These are phyloP conservation scores for Monosporascus sp. DNA, from an alignment of 2,329 filamentous ascomycete genomes.

Conservation along the genomic window DNA sequence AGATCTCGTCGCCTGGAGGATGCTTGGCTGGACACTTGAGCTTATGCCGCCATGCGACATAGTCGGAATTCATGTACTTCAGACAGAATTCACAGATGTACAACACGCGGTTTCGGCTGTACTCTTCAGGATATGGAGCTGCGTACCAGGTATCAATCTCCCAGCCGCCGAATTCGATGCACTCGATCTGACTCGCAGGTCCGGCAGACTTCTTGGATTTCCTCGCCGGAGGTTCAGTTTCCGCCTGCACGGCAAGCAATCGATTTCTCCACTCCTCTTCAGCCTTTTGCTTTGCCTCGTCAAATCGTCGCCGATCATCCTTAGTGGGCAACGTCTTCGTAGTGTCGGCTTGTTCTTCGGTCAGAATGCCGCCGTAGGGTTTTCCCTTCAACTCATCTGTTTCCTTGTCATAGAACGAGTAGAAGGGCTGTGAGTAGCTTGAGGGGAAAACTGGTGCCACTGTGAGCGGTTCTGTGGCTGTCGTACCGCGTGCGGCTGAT, in stretches of 20 bases:
- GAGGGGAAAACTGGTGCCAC: slow-evolving; percentile 53
- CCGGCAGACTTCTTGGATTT: slow-evolving; percentile 72
- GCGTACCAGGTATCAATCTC: slow-evolving; percentile 99
- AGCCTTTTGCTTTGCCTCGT: slow-evolving; percentile 82
- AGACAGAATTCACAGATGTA: slow-evolving; percentile 99
- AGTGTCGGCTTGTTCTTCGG: slow-evolving; percentile 85
- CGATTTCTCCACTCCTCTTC: slow-evolving; percentile 85
- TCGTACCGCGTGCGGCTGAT: slow-evolving; percentile 14
- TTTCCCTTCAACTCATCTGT: slow-evolving; percentile 85
- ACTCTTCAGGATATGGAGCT: slow-evolving; percentile 95
- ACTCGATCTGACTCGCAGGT: slow-evolving; percentile 93
- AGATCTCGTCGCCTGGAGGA: slow-evolving; percentile 95
- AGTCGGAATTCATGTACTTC: slow-evolving; percentile 99
- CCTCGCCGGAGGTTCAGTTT: slow-evolving; percentile 55
- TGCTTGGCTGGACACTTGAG: slow-evolving; percentile 95
- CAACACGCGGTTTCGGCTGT: slow-evolving; percentile 91
- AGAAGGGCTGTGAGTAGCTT: slow-evolving; percentile 71
- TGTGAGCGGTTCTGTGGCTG: slow-evolving; percentile 34
- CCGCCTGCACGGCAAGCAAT: slow-evolving; percentile 54
- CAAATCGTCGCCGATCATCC: slow-evolving; percentile 79
- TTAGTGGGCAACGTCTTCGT: slow-evolving; percentile 77
- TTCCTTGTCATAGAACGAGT: slow-evolving; percentile 84
- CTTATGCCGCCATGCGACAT: slow-evolving; percentile 96
- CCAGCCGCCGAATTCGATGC: slow-evolving; percentile 94
- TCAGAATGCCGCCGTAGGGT: slow-evolving; percentile 90